These are phyloP conservation scores for Fermentozyma sake DNA, from an alignment of 1,139 yeast species.

Conservation along the genomic window DNA sequence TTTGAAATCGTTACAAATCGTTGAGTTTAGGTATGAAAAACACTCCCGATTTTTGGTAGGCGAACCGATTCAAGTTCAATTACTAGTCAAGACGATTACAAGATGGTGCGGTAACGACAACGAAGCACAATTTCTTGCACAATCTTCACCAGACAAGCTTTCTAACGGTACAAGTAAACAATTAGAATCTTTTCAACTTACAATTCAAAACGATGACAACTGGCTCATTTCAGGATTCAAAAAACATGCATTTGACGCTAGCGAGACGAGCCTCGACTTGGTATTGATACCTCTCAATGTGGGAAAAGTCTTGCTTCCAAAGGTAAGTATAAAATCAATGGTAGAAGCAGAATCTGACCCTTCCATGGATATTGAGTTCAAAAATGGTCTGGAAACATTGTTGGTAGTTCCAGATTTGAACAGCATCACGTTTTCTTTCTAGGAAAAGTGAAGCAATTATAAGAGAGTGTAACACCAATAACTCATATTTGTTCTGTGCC, in stretches of 20 bases:
- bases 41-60: slow-evolving; percentile 54
- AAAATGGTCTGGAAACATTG: slow-evolving; percentile 64
- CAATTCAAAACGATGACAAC: slow-evolving; percentile 36
- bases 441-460: slow-evolving; percentile 7
- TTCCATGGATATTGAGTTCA: slow-evolving; percentile 57
- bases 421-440: slow-evolving; percentile 57
- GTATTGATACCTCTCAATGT: slow-evolving; percentile 68
- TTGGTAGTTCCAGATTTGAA: slow-evolving; percentile 72
- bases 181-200: slow-evolving; percentile 20
- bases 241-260: slow-evolving; percentile 41
- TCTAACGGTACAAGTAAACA: slow-evolving; percentile 4
- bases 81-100: slow-evolving; percentile 42
- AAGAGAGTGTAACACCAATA: no score
- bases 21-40: slow-evolving; percentile 39
- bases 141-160: slow-evolving; percentile 18
- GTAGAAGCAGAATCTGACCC: slow-evolving; percentile 25
- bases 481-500: no score
- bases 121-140: slow-evolving; percentile 18
- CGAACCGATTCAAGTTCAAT: slow-evolving; percentile 47
- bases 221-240: slow-evolving; percentile 74
- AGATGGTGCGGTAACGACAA: slow-evolving; percentile 36
- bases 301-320: slow-evolving; percentile 71
- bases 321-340: slow-evolving; percentile 44
- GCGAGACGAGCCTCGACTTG: slow-evolving; percentile 26
- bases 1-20: slow-evolving; percentile 46